Conservation (phyloP, 2,329 filamentous ascomycete species). For the Arachnomyces sp. region DNA sequence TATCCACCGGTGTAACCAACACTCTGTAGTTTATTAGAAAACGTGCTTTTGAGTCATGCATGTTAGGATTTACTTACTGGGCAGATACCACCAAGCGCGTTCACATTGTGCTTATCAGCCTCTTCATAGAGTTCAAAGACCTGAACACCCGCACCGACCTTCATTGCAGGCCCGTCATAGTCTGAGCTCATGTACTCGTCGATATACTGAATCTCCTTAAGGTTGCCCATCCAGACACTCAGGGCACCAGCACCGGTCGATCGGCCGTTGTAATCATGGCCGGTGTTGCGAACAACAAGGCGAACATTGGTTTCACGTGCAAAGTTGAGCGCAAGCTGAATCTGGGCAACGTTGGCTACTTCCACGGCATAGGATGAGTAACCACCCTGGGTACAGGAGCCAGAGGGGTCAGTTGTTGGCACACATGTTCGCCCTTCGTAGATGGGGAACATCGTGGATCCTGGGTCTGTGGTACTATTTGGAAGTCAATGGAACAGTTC, state of each 20-base stretch:
- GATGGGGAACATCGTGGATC: slow-evolving; percentile 22
- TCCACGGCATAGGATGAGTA: slow-evolving; percentile 30
- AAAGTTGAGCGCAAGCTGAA: slow-evolving; percentile 26
- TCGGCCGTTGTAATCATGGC: slow-evolving; percentile 41
- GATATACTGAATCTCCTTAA: slow-evolving; percentile 37
- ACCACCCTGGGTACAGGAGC: slow-evolving; percentile 22
- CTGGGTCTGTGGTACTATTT: slow-evolving; percentile 16
- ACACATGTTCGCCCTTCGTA: slow-evolving; percentile 21
- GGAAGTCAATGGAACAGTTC: neutral
- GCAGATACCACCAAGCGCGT: slow-evolving; percentile 19
- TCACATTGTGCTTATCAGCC: slow-evolving; percentile 25
- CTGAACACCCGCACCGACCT: slow-evolving; percentile 27
- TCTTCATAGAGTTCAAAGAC: slow-evolving; percentile 26
- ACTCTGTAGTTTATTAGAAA: slow-evolving; percentile 9
- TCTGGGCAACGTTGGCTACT: slow-evolving; percentile 25
- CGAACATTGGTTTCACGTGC: slow-evolving; percentile 24
- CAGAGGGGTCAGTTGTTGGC: slow-evolving; percentile 17
- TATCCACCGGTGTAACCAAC: slow-evolving; percentile 44
- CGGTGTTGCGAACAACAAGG: slow-evolving; percentile 37
- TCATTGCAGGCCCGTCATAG: slow-evolving; percentile 25
- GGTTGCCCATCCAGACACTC: slow-evolving; percentile 43
- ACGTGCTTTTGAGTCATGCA: neutral
- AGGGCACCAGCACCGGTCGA: slow-evolving; percentile 40
- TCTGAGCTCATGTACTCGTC: slow-evolving; percentile 12
- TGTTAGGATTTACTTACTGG: neutral